A percentile compares a stretch with the other conserved stretches of the same genome.
Evolutionary conservation across 2,329 filamentous ascomycete genomes (phyloP).

Genomic region (Penicillium sp.): DNA sequence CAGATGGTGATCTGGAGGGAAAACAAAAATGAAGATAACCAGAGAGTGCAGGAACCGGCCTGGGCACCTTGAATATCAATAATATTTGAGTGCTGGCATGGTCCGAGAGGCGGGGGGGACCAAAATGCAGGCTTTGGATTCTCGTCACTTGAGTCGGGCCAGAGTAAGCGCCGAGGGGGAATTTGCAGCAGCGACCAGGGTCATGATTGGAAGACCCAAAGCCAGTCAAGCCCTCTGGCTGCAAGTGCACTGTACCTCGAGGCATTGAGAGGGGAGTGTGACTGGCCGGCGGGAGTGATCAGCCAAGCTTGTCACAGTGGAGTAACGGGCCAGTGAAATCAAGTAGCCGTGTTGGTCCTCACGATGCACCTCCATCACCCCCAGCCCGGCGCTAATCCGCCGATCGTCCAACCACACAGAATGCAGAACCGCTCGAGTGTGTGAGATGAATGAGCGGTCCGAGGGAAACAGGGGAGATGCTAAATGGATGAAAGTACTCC

Average conservation of each 20-base stretch:
- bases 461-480: constrained; percentile 3
- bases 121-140: constrained; percentile 18
- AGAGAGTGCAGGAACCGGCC: constrained; percentile 8
- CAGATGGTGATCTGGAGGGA: constrained; percentile 15
- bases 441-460: neutral
- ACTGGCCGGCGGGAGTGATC: constrained; percentile 25
- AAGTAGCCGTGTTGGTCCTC: constrained; percentile 4
- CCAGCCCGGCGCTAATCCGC: constrained; percentile 27
- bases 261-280: constrained; percentile 12
- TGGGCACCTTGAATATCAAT: constrained; percentile 31
- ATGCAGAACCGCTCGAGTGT: constrained; percentile 26
- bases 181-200: constrained; percentile 4
- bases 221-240: constrained; percentile 7
- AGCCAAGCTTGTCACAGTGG: constrained; percentile 35
- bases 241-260: constrained; percentile 16
- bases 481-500: constrained; percentile 1
- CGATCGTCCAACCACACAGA: constrained; percentile 30
- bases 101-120: constrained; percentile 19
- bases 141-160: constrained; percentile 19
- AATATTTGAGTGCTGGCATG: constrained; percentile 14
- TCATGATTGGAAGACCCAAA: constrained; percentile 16
- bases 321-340: constrained; percentile 20
- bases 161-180: constrained; percentile 31
- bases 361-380: constrained; percentile 21
- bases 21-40: constrained; percentile 17